Evolutionary conservation across 2,329 filamentous ascomycete species (phyloP).

Genomic region (Trichoderma afroharzianum): DNA sequence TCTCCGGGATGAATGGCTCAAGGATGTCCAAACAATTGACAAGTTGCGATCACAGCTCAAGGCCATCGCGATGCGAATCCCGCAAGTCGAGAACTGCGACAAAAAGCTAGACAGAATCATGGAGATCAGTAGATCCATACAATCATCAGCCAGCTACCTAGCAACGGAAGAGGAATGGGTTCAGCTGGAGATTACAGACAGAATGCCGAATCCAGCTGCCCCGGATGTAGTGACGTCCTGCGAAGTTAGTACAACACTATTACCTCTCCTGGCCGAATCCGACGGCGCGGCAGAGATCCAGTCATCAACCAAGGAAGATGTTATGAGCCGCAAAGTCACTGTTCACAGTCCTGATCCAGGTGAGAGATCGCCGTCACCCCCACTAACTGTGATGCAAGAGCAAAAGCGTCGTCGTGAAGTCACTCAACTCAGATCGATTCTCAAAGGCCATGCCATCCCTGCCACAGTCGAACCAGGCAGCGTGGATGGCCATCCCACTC

Average conservation of each 20-base stretch:
- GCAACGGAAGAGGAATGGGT: conserved; percentile 30
- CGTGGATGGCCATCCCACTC: neutral
- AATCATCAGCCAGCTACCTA: conserved; percentile 30
- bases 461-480: neutral
- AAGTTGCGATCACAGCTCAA: conserved; percentile 26
- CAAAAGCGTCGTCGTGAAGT: conserved; percentile 33
- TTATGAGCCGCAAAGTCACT: conserved; percentile 29
- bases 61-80: conserved; percentile 23
- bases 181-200: conserved; percentile 22
- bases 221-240: neutral
- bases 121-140: conserved; percentile 28
- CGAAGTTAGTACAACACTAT: neutral
- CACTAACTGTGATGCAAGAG: conserved; percentile 36
- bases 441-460: conserved; percentile 25
- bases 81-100: conserved; percentile 26
- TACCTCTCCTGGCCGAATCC: neutral
- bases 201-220: neutral
- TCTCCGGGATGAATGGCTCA: conserved; percentile 27
- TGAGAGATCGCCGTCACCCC: conserved; percentile 23
- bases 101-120: conserved; percentile 26
- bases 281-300: neutral
- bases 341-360: conserved; percentile 31
- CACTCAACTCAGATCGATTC: conserved; percentile 32
- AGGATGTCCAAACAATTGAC: conserved; percentile 29
- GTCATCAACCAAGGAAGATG: neutral